phyloP scores from a whole-genome alignment of 352 stramenopile genomes.

The Chrysophaeum taylorii region DNA sequence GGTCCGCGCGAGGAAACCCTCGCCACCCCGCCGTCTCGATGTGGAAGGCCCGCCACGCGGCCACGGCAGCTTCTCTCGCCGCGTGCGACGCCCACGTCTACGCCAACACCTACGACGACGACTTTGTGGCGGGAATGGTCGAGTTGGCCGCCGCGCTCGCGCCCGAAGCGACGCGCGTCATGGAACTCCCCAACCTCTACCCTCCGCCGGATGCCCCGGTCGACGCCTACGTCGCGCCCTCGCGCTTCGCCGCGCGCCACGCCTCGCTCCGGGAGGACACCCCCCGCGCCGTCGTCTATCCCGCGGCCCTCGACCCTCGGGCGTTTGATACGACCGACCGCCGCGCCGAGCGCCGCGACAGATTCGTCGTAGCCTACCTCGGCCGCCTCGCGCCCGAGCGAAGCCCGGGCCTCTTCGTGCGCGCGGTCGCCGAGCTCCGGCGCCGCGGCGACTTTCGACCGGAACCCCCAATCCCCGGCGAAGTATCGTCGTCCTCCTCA shows the following conservation, averaged over 20 bases:
- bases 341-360: neutral
- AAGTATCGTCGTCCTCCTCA: too few relatives aligned
- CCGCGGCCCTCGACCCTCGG: neutral
- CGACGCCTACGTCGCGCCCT: slow-evolving; percentile 6
- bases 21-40: too few relatives aligned
- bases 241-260: neutral
- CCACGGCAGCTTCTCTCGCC: neutral
- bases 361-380: neutral
- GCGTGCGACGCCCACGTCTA: slow-evolving; percentile 1
- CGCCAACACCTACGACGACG: neutral
- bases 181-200: slow-evolving; percentile 7
- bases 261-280: neutral
- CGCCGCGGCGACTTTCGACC: neutral
- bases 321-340: neutral
- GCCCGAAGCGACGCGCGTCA: slow-evolving; percentile 2
- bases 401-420: slow-evolving; percentile 7
- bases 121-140: neutral
- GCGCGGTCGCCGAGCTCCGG: neutral
- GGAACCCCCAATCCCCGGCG: neutral
- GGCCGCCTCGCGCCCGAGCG: neutral
- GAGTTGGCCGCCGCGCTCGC: neutral
- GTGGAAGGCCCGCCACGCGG: too few relatives aligned
- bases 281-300: neutral
- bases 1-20: too few relatives aligned
- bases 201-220: neutral